Base-by-base conservation (phyloP, 2,329 filamentous ascomycete species). In the Talaromyces funiculosus region DNA sequence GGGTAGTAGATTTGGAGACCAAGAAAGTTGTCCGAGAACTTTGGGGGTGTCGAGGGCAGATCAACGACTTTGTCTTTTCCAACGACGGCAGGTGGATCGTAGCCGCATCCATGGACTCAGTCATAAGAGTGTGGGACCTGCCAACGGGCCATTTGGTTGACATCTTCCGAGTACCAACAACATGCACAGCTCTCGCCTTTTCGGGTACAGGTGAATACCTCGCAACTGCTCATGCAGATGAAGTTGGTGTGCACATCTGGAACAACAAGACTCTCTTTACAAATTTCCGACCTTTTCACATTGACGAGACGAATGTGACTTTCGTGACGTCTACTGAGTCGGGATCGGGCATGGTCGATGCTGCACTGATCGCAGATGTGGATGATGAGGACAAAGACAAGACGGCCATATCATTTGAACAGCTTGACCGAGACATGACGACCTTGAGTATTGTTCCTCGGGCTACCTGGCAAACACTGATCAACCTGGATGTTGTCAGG, bases 71-170 rank as follows among this genome's bases (percentile, higher is more conserved):
- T 62, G 88, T 86, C 68, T 97, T 99, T 76, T 97, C 93, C 3
- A 90, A 87, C 66, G 92, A 97, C 72, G 93, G 93, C 8, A 86
- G 92, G 60, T 99, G 94, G 94, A 86, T 99, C 65, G 85, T 97
- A 60, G 90, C 92, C 22, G 89, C 92, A 12, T 92, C 91, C 0
- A 87, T 89, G 69, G 90, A 96, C 70, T 85, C 86, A 1, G 79
- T 91, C 5, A 80, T 97, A 55, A 86, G 94, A 43, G 85, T 97
- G 7, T 99, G 94, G 92, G 95, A 99, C 77, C 80, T 99, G 29
- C 91, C 94, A 0, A 99, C 95, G 0, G 93, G 92, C 26, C 93
- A 99, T 75, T 81, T 99, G 14, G 94, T 99, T 64, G 94, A 99
- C 71, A 90, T 90, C 2, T 92, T 99, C 75, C 86, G 86, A 61